A percentile compares a stretch with the other conserved stretches of the same genome.
Evolutionary conservation across 768 basidiomycete genomes (phyloP).

Genomic region (Amanita exitialis): DNA sequence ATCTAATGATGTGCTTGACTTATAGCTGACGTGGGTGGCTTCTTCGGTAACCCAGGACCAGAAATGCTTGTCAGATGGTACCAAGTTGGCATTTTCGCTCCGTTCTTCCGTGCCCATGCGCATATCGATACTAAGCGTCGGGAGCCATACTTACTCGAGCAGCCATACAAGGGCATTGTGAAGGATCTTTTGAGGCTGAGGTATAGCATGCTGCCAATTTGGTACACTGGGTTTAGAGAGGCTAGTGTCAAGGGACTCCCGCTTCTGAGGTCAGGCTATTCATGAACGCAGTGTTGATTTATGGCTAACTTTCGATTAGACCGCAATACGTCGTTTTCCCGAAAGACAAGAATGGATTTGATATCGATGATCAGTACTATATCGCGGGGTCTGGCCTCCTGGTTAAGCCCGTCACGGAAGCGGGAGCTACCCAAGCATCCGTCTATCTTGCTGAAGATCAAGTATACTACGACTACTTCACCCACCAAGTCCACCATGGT

Average conservation of each 20-base stretch:
- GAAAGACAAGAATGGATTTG: slow-evolving; percentile 75
- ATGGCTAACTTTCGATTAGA: slow-evolving; percentile 27
- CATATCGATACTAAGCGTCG: slow-evolving; percentile 97
- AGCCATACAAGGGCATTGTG: slow-evolving; percentile 80
- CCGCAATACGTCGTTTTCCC: slow-evolving; percentile 97
- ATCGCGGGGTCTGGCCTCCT: slow-evolving; percentile 82
- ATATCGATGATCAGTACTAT: slow-evolving; percentile 91
- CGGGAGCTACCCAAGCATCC: slow-evolving; percentile 55
- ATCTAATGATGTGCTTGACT: neutral
- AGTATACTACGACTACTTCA: slow-evolving; percentile 95
- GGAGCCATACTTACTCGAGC: slow-evolving; percentile 87
- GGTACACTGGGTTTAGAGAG: slow-evolving; percentile 98
- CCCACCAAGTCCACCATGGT: slow-evolving; percentile 56
- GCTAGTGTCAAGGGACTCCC: slow-evolving; percentile 75
- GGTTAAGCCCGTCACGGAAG: slow-evolving; percentile 80
- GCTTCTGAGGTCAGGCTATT: slow-evolving; percentile 54
- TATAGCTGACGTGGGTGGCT: slow-evolving; percentile 94
- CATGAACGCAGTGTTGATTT: neutral
- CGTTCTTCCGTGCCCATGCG: slow-evolving; percentile 98
- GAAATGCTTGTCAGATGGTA: slow-evolving; percentile 98
- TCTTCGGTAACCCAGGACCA: slow-evolving; percentile 92
- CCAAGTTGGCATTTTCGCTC: slow-evolving; percentile 87
- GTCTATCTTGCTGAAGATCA: slow-evolving; percentile 87
- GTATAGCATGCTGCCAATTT: slow-evolving; percentile 81
- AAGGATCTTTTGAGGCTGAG: slow-evolving; percentile 71